Percentiles rank a stretch among this genome's conserved stretches.
These are phyloP conservation scores for Cylindrodendrum hubeiense DNA, from an alignment of 2,329 filamentous ascomycete species.

Conservation along the genomic window DNA sequence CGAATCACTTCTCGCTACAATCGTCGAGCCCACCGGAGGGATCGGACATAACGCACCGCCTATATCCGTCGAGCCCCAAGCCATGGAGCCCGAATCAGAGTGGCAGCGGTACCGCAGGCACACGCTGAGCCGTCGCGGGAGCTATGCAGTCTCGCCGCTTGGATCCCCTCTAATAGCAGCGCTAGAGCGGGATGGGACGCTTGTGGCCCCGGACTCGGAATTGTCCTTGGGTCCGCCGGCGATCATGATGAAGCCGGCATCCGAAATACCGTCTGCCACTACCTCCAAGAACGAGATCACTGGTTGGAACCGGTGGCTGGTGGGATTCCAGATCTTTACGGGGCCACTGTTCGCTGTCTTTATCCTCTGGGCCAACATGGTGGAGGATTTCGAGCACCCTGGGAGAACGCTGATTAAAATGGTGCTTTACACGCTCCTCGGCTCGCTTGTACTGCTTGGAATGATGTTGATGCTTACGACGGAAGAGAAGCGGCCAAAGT, in stretches of 20 bases:
- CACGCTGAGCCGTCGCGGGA: conserved; percentile 50
- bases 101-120: conserved; percentile 71
- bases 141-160: conserved; percentile 32
- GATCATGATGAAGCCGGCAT: conserved; percentile 47
- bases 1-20: conserved; percentile 38
- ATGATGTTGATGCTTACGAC: conserved; percentile 78
- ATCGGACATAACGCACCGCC: conserved; percentile 50
- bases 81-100: conserved; percentile 61
- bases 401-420: conserved; percentile 66
- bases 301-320: conserved; percentile 92
- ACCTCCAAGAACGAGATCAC: conserved; percentile 56
- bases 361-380: conserved; percentile 78
- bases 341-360: conserved; percentile 86
- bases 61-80: conserved; percentile 50
- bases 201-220: conserved; percentile 24
- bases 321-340: conserved; percentile 86
- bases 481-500: conserved; percentile 74
- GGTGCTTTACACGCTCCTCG: conserved; percentile 73
- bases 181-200: conserved; percentile 38
- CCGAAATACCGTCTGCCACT: conserved; percentile 48
- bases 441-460: conserved; percentile 75
- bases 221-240: conserved; percentile 40
- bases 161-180: conserved; percentile 33
- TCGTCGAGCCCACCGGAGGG: conserved; percentile 45
- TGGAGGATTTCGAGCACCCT: conserved; percentile 68